phyloP scores from a whole-genome alignment of 208 protist species.

The Trypanosoma boissoni region DNA sequence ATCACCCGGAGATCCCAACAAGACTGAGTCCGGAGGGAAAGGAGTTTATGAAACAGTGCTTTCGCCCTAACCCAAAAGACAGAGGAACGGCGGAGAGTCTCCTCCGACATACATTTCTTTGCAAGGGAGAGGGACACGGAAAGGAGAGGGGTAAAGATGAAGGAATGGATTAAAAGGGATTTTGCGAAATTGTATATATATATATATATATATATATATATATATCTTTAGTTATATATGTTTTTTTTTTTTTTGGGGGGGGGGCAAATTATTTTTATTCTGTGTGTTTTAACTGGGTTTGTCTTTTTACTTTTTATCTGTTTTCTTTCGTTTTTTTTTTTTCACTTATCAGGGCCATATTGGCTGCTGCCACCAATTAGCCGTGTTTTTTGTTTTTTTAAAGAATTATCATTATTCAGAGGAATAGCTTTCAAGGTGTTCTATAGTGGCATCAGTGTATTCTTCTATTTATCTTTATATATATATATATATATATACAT shows the following conservation, averaged over 20 bases:
- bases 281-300: no score
- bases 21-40: constrained; percentile 5
- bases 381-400: no score
- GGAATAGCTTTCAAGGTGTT: no score
- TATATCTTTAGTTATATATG: constrained; percentile 1
- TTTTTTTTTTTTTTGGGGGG: constrained; percentile 19
- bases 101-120: constrained; percentile 49
- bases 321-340: constrained; percentile 3
- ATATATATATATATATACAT: constrained; percentile 12
- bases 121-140: background rate
- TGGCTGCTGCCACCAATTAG: no score
- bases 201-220: constrained; percentile 6
- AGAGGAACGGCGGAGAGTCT: constrained; percentile 48
- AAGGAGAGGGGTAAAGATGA: background rate
- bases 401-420: no score
- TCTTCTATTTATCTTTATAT: no score
- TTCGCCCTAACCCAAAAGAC: constrained; percentile 39
- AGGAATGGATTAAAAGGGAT: background rate
- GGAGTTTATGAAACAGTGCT: constrained; percentile 15
- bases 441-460: no score
- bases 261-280: no score
- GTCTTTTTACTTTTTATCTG: constrained; percentile 15
- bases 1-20: constrained; percentile 14
- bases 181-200: constrained; percentile 1
- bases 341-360: no score